These are phyloP conservation scores for Penicillium sp. DNA, from an alignment of 2,329 filamentous ascomycete species.

Conservation along the genomic window DNA sequence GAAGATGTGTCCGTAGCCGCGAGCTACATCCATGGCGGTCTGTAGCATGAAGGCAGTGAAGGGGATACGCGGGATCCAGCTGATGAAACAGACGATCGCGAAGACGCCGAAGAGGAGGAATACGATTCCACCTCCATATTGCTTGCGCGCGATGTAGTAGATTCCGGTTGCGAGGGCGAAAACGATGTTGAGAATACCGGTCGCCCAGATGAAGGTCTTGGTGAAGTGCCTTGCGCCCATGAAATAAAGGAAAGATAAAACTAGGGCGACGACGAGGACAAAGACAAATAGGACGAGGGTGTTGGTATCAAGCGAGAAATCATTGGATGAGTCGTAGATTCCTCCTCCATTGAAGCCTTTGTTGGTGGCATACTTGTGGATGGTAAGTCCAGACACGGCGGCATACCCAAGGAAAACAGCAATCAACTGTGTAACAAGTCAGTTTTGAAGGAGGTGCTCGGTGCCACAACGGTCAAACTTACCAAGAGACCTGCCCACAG, in stretches of 20 bases:
- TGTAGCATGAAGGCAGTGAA: slow-evolving; percentile 89
- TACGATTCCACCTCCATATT: slow-evolving; percentile 82
- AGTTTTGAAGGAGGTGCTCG: background rate
- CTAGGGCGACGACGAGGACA: slow-evolving; percentile 69
- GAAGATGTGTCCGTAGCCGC: slow-evolving; percentile 81
- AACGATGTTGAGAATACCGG: slow-evolving; percentile 81
- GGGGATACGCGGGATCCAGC: slow-evolving; percentile 86
- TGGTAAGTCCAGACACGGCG: slow-evolving; percentile 71
- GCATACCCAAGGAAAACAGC: slow-evolving; percentile 70
- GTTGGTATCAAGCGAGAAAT: slow-evolving; percentile 73
- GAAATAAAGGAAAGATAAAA: slow-evolving; percentile 76
- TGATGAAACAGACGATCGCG: slow-evolving; percentile 77
- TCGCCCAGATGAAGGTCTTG: slow-evolving; percentile 90
- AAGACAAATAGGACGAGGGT: slow-evolving; percentile 84
- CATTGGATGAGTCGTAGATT: slow-evolving; percentile 69
- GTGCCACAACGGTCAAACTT: slow-evolving; percentile 20
- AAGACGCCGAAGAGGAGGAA: slow-evolving; percentile 82
- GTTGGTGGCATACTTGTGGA: slow-evolving; percentile 70
- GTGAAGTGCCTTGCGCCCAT: slow-evolving; percentile 73
- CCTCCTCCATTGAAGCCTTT: slow-evolving; percentile 66
- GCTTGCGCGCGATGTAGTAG: slow-evolving; percentile 74
- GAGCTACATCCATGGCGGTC: slow-evolving; percentile 81
- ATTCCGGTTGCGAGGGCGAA: slow-evolving; percentile 82
- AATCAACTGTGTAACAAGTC: slow-evolving; percentile 56
- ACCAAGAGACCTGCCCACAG: slow-evolving; percentile 82